Evolutionary conservation across 2,329 filamentous ascomycete species (phyloP), one percentile per base, ranked within the genome.

Genomic region (Xylariaceae sp.): DNA sequence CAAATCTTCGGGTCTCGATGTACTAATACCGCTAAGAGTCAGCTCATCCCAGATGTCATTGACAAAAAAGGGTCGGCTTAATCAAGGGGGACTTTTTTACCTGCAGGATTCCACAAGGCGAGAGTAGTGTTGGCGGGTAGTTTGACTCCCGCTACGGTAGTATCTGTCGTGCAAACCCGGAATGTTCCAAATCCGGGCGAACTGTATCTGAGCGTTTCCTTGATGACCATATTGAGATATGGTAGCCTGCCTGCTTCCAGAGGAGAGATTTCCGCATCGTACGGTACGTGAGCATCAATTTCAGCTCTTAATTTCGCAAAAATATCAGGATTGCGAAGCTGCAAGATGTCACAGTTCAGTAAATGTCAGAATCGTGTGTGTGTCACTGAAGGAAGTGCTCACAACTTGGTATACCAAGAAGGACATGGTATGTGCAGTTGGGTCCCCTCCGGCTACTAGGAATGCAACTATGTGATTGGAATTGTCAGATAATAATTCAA

Each of bases 401-500:
- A 56, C 57, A 45, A 51, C 53, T 39, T 60, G 47, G 53, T 53
- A 60, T 17, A 60, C 37, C 16, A 60, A 49, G 33, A 60, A 60
- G n/a, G 57, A 60, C 57, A 60, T 60, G 2, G 57, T 60, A 29
- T 60, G 57, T 4, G 57, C 57, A 21, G 57, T 60, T 6, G 57
- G 57, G 14, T 60, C 57, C 40, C 57, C 57, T 40, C 57, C 57
- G 2, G 57, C 57, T 8, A 60, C 57, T 19, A 60, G 23, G 21
- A 60, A 60, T 49, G 57, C 57, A 31, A 60, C 57, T 60, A 45
- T 6, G 31, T 8, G 11, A 24, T n/a, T n/a, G 6, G 21, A 17
- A 11, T 28, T 17, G 33, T 56, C n/a, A 56, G 40, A 33, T 34
- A 19, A 5, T 17, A 19, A 40, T 19, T 16, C 16, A 17, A 1